Conservation (phyloP, 1,284 basidiomycete species). For the Sporisorium reilianum region DNA sequence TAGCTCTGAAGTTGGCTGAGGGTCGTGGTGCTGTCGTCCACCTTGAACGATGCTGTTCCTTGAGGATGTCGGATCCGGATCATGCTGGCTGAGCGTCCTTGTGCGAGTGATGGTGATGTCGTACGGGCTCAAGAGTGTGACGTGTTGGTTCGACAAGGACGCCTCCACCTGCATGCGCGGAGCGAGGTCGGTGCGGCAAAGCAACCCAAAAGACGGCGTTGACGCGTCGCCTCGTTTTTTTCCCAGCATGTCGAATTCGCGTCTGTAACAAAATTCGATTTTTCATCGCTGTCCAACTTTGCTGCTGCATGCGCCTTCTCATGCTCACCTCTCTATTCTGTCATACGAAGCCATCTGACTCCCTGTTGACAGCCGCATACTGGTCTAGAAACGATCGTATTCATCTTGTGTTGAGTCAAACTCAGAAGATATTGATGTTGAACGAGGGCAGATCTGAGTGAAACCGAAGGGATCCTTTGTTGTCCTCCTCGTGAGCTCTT, state of each 20-base stretch:
- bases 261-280: background rate
- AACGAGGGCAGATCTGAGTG: no score
- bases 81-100: slow-evolving; percentile 9
- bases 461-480: no score
- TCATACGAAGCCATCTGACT: no score
- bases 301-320: background rate
- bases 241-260: background rate
- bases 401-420: no score
- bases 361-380: no score
- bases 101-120: background rate
- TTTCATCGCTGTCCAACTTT: background rate
- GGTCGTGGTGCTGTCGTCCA: slow-evolving; percentile 21
- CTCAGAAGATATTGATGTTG: no score
- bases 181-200: slow-evolving; percentile 3
- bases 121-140: no score
- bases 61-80: slow-evolving; percentile 50
- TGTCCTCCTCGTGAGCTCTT: no score
- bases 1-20: slow-evolving; percentile 22
- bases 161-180: slow-evolving; percentile 3
- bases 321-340: no score
- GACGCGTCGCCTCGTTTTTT: background rate
- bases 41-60: slow-evolving; percentile 37
- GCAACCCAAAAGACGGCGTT: background rate
- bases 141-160: no score
- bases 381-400: no score